These are phyloP conservation scores for Scleroderma citrinum DNA, from an alignment of 768 basidiomycete species.

Conservation along the genomic window DNA sequence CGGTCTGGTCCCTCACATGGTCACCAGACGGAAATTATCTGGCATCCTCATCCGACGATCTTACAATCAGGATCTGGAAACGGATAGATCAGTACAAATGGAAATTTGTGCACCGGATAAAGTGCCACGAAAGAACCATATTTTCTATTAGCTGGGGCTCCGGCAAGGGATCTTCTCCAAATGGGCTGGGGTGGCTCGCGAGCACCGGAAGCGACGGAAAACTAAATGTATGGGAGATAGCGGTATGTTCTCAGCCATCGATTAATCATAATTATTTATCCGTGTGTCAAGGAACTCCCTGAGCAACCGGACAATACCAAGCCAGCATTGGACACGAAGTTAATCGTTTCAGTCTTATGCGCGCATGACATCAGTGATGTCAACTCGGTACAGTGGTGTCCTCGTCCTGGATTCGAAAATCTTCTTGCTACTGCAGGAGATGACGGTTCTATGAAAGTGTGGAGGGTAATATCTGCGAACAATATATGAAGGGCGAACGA, in stretches of 20 bases:
- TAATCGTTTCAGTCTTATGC: conserved; percentile 52
- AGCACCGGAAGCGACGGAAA: conserved; percentile 82
- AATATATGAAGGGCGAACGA: neutral
- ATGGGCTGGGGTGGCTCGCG: conserved; percentile 72
- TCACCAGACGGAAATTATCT: conserved; percentile 73
- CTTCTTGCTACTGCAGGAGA: conserved; percentile 82
- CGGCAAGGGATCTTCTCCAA: conserved; percentile 30
- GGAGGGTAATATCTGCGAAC: conserved; percentile 39
- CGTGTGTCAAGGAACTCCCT: conserved; percentile 12
- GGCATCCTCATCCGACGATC: conserved; percentile 83
- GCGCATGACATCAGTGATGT: conserved; percentile 85
- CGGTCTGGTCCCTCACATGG: conserved; percentile 90
- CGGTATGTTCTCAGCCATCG: conserved; percentile 32
- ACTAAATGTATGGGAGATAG: conserved; percentile 76
- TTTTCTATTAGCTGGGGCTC: conserved; percentile 73
- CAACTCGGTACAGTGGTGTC: conserved; percentile 83
- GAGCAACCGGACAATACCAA: conserved; percentile 5
- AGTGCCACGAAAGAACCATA: conserved; percentile 68
- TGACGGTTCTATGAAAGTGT: conserved; percentile 78
- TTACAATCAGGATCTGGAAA: conserved; percentile 81
- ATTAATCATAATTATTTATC: neutral
- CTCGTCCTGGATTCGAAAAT: conserved; percentile 54
- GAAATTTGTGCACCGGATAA: conserved; percentile 53
- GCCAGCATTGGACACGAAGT: conserved; percentile 28
- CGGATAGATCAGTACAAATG: conserved; percentile 56